phyloP scores from a whole-genome alignment of 2,329 filamentous ascomycete genomes.

The Diaporthe vexans region DNA sequence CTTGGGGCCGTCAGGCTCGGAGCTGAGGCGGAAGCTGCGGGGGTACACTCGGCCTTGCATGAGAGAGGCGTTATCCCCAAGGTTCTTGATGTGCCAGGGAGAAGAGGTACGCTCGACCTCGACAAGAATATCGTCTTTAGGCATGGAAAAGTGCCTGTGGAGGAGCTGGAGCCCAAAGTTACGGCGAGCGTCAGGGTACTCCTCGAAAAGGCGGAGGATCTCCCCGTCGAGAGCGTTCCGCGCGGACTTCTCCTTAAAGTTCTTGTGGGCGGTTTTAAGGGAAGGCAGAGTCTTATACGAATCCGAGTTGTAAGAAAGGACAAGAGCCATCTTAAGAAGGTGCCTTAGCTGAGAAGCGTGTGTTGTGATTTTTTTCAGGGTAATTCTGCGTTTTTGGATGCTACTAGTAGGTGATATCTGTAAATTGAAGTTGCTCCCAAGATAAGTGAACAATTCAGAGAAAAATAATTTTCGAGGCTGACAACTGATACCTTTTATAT shows the following conservation, averaged over 20 bases:
- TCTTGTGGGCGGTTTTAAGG: background rate
- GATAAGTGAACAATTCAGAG: background rate
- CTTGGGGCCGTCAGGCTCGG: background rate
- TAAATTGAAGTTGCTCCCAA: background rate
- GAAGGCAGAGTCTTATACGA: background rate
- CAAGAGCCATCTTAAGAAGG: background rate
- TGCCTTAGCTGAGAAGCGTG: background rate
- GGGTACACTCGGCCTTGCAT: slow-evolving; percentile 8
- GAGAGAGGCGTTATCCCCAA: background rate
- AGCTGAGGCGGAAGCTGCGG: background rate
- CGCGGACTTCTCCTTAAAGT: background rate
- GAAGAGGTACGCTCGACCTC: slow-evolving; percentile 9
- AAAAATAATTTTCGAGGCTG: too few relatives aligned
- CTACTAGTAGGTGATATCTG: background rate
- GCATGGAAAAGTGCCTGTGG: slow-evolving; percentile 7
- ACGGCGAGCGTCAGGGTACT: slow-evolving; percentile 8
- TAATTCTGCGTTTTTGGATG: background rate
- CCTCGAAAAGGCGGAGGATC: background rate
- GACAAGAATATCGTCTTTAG: background rate
- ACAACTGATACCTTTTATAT: background rate
- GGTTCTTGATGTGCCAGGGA: slow-evolving; percentile 13
- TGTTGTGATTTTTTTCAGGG: background rate
- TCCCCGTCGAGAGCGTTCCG: background rate
- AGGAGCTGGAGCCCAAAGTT: slow-evolving; percentile 15
- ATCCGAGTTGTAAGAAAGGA: background rate